Conservation (phyloP, 1,284 basidiomycete species). For the Mycena sp. region DNA sequence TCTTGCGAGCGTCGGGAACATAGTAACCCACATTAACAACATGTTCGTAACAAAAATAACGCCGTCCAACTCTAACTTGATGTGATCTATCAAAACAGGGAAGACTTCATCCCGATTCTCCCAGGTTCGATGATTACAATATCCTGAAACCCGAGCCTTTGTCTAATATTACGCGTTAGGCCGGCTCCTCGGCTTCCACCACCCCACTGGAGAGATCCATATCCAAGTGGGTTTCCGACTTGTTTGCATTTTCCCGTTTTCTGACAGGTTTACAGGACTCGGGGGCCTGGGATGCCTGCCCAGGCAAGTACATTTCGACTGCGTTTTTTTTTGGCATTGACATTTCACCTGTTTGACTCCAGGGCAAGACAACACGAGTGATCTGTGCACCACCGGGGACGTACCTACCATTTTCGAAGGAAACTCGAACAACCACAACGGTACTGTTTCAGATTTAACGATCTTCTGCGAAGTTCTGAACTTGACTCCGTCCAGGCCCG, state of each 20-base stretch:
- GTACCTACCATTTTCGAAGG: constrained; percentile 59
- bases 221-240: background rate
- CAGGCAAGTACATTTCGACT: background rate
- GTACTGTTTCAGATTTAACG: too few relatives aligned
- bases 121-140: background rate
- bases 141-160: background rate
- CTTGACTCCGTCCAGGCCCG: too few relatives aligned
- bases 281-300: constrained; percentile 53
- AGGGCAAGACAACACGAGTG: constrained; percentile 66
- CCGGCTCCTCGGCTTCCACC: constrained; percentile 49
- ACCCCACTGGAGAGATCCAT: constrained; percentile 59
- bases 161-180: background rate
- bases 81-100: background rate
- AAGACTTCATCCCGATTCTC: constrained; percentile 11
- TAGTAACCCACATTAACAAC: constrained; percentile 21
- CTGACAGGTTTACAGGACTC: constrained; percentile 37
- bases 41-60: background rate
- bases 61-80: background rate
- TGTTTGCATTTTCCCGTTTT: too few relatives aligned
- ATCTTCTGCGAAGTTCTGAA: too few relatives aligned
- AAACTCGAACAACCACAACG: too few relatives aligned
- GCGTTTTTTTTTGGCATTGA: background rate
- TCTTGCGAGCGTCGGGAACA: constrained; percentile 5
- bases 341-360: background rate
- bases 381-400: constrained; percentile 61